Evolutionary conservation across 2,329 filamentous ascomycete genomes (phyloP).

Genomic region (Bipolaris bicolor): DNA sequence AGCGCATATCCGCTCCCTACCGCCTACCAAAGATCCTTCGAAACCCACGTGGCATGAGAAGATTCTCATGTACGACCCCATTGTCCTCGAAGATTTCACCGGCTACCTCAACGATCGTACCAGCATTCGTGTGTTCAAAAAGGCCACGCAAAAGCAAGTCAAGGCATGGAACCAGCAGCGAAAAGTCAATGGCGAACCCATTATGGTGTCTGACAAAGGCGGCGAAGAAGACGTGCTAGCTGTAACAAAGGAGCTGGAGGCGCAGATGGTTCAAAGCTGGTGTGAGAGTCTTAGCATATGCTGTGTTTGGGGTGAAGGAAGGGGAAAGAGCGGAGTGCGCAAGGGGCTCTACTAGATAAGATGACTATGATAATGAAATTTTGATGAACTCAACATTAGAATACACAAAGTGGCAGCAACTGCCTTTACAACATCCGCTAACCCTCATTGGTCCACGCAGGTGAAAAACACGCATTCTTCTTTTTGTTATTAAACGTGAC

Average conservation of each 20-base stretch:
- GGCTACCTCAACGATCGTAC: slow-evolving; percentile 71
- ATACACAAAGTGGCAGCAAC: too few species aligned
- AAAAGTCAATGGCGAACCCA: slow-evolving; percentile 22
- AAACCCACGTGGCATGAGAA: slow-evolving; percentile 82
- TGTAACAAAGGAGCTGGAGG: slow-evolving; percentile 39
- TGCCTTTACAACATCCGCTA: neutral
- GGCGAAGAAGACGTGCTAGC: slow-evolving; percentile 23
- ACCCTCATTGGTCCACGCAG: slow-evolving; percentile 5
- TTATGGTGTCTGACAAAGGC: slow-evolving; percentile 12
- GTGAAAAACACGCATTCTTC: slow-evolving; percentile 12
- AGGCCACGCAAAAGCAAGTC: slow-evolving; percentile 39
- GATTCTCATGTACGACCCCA: slow-evolving; percentile 91
- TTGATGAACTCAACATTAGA: neutral
- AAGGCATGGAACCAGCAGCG: slow-evolving; percentile 37
- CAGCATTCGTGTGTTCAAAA: slow-evolving; percentile 28
- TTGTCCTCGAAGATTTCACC: slow-evolving; percentile 84
- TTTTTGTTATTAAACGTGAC: slow-evolving; percentile 8
- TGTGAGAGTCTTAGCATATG: slow-evolving; percentile 87
- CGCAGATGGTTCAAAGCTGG: slow-evolving; percentile 78
- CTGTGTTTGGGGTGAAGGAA: slow-evolving; percentile 71
- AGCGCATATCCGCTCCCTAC: slow-evolving; percentile 54
- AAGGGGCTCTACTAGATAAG: slow-evolving; percentile 29
- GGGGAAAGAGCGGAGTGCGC: slow-evolving; percentile 32
- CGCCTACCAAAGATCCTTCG: slow-evolving; percentile 47
- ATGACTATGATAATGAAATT: neutral